Conservation (phyloP, 1,284 basidiomycete genomes). For the Ceraceosorus bombacis region DNA sequence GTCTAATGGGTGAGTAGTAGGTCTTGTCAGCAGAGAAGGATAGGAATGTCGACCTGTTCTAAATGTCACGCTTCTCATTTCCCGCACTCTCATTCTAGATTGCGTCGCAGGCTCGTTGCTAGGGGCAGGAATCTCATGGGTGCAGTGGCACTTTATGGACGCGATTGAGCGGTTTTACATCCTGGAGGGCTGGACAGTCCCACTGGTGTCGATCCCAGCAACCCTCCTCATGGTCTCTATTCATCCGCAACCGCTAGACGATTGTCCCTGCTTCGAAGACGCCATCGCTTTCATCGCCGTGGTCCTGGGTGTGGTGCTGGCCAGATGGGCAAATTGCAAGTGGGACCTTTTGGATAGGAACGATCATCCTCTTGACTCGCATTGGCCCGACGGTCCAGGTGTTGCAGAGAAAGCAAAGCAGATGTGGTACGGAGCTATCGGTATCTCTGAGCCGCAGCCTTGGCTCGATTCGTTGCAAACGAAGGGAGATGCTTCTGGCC, state of each 20-base stretch:
- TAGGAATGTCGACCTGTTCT: not conserved
- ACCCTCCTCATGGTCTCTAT: constrained; percentile 66
- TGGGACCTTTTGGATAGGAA: constrained; percentile 3
- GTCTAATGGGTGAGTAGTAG: constrained; percentile 27
- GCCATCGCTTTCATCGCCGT: constrained; percentile 78
- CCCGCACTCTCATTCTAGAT: constrained; percentile 22
- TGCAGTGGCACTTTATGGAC: constrained; percentile 51
- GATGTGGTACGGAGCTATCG: no score
- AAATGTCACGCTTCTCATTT: not conserved
- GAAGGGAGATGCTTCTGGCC: no score
- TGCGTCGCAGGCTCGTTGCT: constrained; percentile 43
- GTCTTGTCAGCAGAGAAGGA: not conserved
- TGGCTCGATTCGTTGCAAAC: no score
- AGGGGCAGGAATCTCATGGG: constrained; percentile 30
- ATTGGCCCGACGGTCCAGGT: no score
- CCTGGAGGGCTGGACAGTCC: constrained; percentile 53
- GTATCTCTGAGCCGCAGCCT: no score
- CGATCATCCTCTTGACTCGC: constrained; percentile 6
- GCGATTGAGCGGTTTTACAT: constrained; percentile 46
- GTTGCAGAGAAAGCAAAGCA: no score
- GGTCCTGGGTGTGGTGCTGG: constrained; percentile 66
- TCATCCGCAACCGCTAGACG: constrained; percentile 78
- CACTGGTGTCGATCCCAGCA: constrained; percentile 61
- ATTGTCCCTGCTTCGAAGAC: constrained; percentile 97
- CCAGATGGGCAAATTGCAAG: constrained; percentile 55